Evolutionary conservation across 257 asterid genomes (phyloP), one percentile per base, ranked within the genome.

Genomic region (Anisodus acutangulus): DNA sequence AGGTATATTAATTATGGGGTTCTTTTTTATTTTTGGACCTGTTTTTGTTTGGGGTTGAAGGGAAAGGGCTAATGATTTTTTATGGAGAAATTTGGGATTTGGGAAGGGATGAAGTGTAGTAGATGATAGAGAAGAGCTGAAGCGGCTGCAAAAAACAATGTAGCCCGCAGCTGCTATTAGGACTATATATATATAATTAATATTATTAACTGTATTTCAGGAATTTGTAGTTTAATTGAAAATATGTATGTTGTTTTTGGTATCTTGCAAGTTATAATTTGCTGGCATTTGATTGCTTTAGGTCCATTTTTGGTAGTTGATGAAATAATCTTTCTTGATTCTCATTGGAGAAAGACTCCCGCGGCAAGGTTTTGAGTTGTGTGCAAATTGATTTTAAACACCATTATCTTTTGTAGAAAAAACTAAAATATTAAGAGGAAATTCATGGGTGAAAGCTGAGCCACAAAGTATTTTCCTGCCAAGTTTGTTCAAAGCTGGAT

Each of bases 141-240:
- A 72, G 98, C 90, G 97, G 94, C 93, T 90, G 94, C 94, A 90
- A 84, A 84, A 22, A 85, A 85, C 78, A 67, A 3, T 88, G 96
- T 90, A 87, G 98, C 97, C 98, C 98, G 96, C 97, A 91, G 98
- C 91, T 86, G 71, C 35, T 81, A 11, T 4, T 81, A 22, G 60
- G 57, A 45, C 35, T 31, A 81, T 45, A 43, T 60, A 16, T 19
- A 71, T 16, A 31, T 6, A 31, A 59, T 19, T 64, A 12, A 8
- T 3, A 17, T 8, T 9, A 17, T 41, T 45, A 53, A 74, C 81
- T 74, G 49, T 78, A 57, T 78, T 78, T 17, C 35, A 37, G 70
- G 57, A 55, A 60, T 41, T 39, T 80, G 57, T 60, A 47, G 83
- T 64, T 22, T 26, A 53, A 78, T 26, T 53, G 81, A 78, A 78